Conservation (phyloP, 129 eudicot genomes). For the Escallonia herrerae region DNA sequence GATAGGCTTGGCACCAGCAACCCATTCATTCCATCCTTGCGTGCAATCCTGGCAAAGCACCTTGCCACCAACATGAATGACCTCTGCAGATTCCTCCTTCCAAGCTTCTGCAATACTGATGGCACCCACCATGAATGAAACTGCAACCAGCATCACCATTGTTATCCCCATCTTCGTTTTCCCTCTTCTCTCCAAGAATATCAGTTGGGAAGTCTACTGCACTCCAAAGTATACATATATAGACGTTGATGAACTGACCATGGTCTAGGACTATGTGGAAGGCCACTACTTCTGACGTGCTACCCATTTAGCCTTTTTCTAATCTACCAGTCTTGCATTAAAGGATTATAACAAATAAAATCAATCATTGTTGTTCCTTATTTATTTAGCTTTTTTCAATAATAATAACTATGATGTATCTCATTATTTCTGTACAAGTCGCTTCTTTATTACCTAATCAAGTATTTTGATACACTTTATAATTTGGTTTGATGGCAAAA, state of each 20-base stretch:
- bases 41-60: constrained; percentile 88
- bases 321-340: neutral
- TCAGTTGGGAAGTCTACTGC: neutral
- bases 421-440: too few species aligned
- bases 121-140: constrained; percentile 9
- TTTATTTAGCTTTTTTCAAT: too few species aligned
- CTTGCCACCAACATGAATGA: constrained; percentile 60
- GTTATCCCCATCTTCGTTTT: constrained; percentile 23
- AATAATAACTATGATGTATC: too few species aligned
- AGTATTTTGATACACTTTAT: too few species aligned
- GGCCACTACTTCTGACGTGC: constrained; percentile 70
- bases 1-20: constrained; percentile 52
- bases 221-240: constrained; percentile 2
- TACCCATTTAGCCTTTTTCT: constrained; percentile 17
- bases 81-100: constrained; percentile 13
- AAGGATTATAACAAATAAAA: neutral
- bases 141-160: constrained; percentile 33
- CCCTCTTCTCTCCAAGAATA: neutral
- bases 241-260: neutral
- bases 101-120: constrained; percentile 22
- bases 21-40: constrained; percentile 67
- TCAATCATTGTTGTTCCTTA: neutral
- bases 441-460: too few species aligned
- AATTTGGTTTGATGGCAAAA: too few species aligned
- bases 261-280: constrained; percentile 21